phyloP scores from a whole-genome alignment of 1,284 basidiomycete species.

The Rhodofomes roseus region DNA sequence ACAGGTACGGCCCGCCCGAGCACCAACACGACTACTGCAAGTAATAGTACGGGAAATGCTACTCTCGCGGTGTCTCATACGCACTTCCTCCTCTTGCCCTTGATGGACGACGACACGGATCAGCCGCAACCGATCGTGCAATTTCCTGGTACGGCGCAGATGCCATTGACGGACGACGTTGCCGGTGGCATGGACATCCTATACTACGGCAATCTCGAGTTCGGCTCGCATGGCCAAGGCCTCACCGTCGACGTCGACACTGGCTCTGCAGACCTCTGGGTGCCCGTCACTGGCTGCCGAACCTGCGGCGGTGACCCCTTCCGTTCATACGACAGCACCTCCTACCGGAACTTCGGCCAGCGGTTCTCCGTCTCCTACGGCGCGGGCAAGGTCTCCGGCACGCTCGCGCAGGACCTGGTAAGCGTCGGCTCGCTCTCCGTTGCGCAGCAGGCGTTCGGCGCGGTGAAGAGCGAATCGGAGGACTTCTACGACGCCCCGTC shows the following conservation, averaged over 20 bases:
- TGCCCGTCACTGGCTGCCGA: slow-evolving; percentile 40
- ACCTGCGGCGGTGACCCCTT: slow-evolving; percentile 38
- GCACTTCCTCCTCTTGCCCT: background rate
- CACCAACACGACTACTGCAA: background rate
- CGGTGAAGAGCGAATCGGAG: slow-evolving; percentile 36
- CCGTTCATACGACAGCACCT: slow-evolving; percentile 34
- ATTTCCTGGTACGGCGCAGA: slow-evolving; percentile 16
- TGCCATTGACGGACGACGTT: slow-evolving; percentile 39
- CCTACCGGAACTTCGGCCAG: slow-evolving; percentile 31
- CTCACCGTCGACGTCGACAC: slow-evolving; percentile 55
- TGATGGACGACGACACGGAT: background rate
- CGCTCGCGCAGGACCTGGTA: slow-evolving; percentile 45
- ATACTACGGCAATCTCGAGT: slow-evolving; percentile 44
- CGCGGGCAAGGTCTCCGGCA: slow-evolving; percentile 44
- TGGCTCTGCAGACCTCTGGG: slow-evolving; percentile 58
- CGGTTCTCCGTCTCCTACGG: slow-evolving; percentile 54
- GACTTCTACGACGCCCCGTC: slow-evolving; percentile 44
- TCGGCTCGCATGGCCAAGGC: slow-evolving; percentile 46
- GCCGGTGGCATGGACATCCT: slow-evolving; percentile 39
- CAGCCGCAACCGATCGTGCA: slow-evolving; percentile 10
- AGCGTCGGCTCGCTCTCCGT: slow-evolving; percentile 41
- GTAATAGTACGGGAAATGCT: background rate
- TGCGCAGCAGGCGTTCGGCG: slow-evolving; percentile 45
- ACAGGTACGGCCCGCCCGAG: background rate
- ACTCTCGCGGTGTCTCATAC: background rate